Evolutionary conservation across 192 early-diverging fungal species (phyloP).

Genomic region (Pilaira anomala): DNA sequence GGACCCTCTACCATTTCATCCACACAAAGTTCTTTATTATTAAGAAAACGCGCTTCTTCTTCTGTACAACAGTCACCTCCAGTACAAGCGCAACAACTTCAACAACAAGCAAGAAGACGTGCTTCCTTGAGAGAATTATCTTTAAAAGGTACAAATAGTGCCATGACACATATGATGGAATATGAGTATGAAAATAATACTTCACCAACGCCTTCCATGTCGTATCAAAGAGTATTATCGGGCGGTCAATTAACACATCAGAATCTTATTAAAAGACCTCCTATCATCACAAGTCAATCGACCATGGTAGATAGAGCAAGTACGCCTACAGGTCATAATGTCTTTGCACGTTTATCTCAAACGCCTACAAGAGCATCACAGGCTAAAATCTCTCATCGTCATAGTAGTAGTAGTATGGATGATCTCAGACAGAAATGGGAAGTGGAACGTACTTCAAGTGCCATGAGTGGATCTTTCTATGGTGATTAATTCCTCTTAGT

Average conservation of each 20-base stretch:
- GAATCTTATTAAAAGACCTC: conserved; percentile 4
- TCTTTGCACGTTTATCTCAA: conserved; percentile 36
- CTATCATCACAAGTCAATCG: neutral
- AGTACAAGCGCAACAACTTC: conserved; percentile 8
- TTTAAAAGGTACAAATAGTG: conserved; percentile 9
- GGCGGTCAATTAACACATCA: neutral
- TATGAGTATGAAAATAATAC: conserved; percentile 7
- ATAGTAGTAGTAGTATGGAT: conserved; percentile 37
- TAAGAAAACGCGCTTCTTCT: conserved; percentile 24
- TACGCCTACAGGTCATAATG: conserved; percentile 20
- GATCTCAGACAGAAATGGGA: conserved; percentile 29
- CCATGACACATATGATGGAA: neutral
- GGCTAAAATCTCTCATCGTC: conserved; percentile 33
- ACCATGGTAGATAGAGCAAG: conserved; percentile 6
- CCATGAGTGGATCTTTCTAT: conserved; percentile 19
- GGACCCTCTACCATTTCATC: neutral
- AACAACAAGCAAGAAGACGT: conserved; percentile 16
- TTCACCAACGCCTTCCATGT: conserved; percentile 2
- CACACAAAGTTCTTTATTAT: conserved; percentile 8
- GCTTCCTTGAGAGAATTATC: conserved; percentile 35
- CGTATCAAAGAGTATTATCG: conserved; percentile 14
- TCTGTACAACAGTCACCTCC: conserved; percentile 26
- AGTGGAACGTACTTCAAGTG: conserved; percentile 20
- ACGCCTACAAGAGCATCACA: conserved; percentile 33
- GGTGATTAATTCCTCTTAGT: conserved; percentile 17